Base-by-base conservation (phyloP, 176 grass and related monocot genomes). In the Zoysia pacifica region DNA sequence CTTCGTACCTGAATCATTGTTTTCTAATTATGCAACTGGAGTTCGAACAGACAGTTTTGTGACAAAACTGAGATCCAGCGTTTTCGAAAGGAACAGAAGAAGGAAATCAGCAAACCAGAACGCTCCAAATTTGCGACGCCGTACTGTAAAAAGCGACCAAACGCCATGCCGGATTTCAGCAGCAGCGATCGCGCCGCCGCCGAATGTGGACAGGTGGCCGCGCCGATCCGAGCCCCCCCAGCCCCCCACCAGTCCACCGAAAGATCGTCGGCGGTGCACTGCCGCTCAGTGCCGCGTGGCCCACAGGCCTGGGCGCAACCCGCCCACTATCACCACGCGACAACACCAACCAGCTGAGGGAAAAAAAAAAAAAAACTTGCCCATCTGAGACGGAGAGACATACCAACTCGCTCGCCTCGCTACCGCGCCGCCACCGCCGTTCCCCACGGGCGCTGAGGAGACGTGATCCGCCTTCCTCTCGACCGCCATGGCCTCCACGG, bases 401-500 rank as follows among this genome's bases (percentile, higher is more conserved):
- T 45, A 14, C 55, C 50, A 59, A 67, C 59, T 51, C 62, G 0
- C 73, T 48, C 40, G 6, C 56, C 46, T 14, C 48, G 3, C 13
- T 48, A 46, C 49, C 44, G 9, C 62, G 0, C 54, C 70, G 36
- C 70, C 76, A 56, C 86, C 77, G 43, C 72, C 65, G 64, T n/a
- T 9, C 4, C 67, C 62, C 59, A 70, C 9, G 12, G 48, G 68
- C 44, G 75, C 19, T 48, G 79, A 65, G 35, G 15, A 46, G 41
- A 46, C 76, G 16, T 42, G 74, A 62, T 41, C 61, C 59, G 59
- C 58, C 74, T 12, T 37, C 67, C 6, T 35, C 60, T 18, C 14
- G 53, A 86, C 78, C 77, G 69, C 84, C 85, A 96, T 96, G 93
- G 87, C 85, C 71, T 65, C 87, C 87, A 86, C 81, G 80, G 81